Evolutionary conservation across 73 alveolate genomes (phyloP).

Genomic region (Paramecium sonneborni): DNA sequence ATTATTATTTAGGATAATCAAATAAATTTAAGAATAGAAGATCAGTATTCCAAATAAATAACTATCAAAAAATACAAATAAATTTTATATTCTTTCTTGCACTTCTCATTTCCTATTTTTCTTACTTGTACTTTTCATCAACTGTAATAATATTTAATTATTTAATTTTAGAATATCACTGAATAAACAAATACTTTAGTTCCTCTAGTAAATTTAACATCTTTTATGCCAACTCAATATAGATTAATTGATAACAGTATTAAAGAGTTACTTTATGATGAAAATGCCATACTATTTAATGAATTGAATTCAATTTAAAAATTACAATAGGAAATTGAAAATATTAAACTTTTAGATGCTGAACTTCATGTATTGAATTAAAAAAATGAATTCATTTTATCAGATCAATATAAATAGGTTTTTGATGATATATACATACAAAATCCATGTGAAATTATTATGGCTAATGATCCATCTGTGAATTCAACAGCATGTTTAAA

Average conservation of each 20-base stretch:
- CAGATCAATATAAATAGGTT: background rate
- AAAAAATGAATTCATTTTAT: background rate
- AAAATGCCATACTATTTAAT: background rate
- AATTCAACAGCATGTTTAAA: background rate
- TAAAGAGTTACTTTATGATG: background rate
- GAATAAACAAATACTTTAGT: background rate
- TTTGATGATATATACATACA: background rate
- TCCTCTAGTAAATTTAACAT: background rate
- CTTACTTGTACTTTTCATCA: background rate
- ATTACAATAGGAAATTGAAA: background rate
- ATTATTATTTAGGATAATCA: background rate
- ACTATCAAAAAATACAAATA: background rate
- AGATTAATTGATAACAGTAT: background rate
- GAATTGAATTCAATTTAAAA: background rate
- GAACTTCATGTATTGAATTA: background rate
- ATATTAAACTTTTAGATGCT: background rate
- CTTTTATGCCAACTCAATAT: background rate
- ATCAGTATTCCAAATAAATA: background rate
- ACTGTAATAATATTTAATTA: background rate
- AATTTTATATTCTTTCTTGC: background rate
- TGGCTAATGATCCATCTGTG: background rate
- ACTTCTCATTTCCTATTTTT: background rate
- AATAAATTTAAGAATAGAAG: conserved; percentile 23
- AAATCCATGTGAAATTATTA: background rate
- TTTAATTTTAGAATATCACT: background rate